Percentiles rank a stretch among this genome's conserved stretches.
phyloP scores from a whole-genome alignment of 2,329 filamentous ascomycete genomes.

The Seiridium cupressi region DNA sequence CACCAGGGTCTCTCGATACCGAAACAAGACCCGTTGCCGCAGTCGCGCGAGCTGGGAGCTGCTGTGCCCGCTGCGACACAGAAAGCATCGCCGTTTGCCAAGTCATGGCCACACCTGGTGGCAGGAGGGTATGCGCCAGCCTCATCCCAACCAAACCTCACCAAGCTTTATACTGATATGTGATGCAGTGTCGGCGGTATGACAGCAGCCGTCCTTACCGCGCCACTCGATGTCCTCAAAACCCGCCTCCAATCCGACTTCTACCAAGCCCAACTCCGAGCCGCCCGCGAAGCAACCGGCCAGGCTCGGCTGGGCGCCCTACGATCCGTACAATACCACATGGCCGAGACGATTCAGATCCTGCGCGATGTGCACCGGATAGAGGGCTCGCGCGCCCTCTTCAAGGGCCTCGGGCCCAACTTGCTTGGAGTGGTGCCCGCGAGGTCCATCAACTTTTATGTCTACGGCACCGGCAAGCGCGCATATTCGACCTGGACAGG shows the following conservation, averaged over 20 bases:
- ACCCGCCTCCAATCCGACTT: conserved; percentile 93
- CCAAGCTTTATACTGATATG: too few relatives aligned
- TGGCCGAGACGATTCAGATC: conserved; percentile 84
- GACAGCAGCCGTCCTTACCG: conserved; percentile 88
- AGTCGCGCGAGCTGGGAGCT: conserved; percentile 63
- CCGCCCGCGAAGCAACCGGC: conserved; percentile 60
- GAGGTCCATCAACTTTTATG: conserved; percentile 88
- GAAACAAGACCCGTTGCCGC: conserved; percentile 37
- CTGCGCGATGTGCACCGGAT: conserved; percentile 74
- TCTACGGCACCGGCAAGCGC: conserved; percentile 88
- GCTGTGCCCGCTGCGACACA: conserved; percentile 41
- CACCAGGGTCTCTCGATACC: conserved; percentile 1
- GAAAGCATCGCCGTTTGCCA: conserved; percentile 54
- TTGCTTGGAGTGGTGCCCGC: conserved; percentile 87
- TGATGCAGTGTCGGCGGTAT: conserved; percentile 74
- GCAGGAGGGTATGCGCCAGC: conserved; percentile 71
- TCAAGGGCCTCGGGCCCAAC: conserved; percentile 91
- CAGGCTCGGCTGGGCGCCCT: conserved; percentile 60
- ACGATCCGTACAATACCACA: conserved; percentile 68
- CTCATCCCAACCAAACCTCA: too few relatives aligned
- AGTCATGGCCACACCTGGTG: conserved; percentile 89
- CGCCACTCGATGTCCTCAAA: conserved; percentile 90
- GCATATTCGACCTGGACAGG: conserved; percentile 76
- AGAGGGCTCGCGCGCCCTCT: conserved; percentile 84
- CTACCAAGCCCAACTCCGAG: conserved; percentile 79